phyloP scores from a whole-genome alignment of 176 grass and related monocot genomes.

The Melocanna baccifera region DNA sequence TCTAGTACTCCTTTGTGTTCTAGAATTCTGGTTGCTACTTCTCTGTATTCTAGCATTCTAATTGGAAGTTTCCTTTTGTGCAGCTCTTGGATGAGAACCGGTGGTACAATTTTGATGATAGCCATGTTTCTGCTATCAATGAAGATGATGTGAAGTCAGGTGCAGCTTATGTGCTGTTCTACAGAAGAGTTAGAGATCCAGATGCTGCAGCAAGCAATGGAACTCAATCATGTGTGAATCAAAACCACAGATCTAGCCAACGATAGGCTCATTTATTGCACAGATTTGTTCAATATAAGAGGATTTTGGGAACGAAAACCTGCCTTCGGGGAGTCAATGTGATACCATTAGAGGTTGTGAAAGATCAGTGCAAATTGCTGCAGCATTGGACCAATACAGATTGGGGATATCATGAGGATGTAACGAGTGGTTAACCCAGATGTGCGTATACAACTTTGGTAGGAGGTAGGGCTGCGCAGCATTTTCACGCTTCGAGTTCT shows the following conservation, averaged over 20 bases:
- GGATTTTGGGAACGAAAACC: conserved; percentile 5
- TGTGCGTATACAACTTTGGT: conserved; percentile 5
- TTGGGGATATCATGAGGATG: not conserved
- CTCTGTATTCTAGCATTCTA: conserved; percentile 5
- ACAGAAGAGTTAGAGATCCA: conserved; percentile 69
- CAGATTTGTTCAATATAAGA: not conserved
- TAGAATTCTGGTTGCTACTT: conserved; percentile 5
- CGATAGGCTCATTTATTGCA: conserved; percentile 45
- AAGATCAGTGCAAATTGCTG: not conserved
- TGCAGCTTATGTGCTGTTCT: conserved; percentile 97
- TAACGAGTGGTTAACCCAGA: not conserved
- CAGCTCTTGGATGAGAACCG: conserved; percentile 88
- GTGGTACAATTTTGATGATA: conserved; percentile 99
- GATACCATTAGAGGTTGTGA: not conserved
- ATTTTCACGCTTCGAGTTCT: conserved; percentile 12
- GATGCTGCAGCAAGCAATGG: conserved; percentile 56
- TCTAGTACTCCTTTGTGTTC: not conserved
- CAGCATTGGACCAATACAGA: conserved; percentile 1
- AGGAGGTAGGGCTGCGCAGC: not conserved
- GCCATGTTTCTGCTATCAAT: conserved; percentile 77
- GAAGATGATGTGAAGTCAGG: conserved; percentile 92
- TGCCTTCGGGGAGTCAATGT: not conserved
- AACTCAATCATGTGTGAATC: conserved; percentile 40
- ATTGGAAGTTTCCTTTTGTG: conserved; percentile 33
- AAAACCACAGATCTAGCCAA: conserved; percentile 46